Evolutionary conservation across 768 basidiomycete genomes (phyloP).

Genomic region (Trametes cinnabarina): DNA sequence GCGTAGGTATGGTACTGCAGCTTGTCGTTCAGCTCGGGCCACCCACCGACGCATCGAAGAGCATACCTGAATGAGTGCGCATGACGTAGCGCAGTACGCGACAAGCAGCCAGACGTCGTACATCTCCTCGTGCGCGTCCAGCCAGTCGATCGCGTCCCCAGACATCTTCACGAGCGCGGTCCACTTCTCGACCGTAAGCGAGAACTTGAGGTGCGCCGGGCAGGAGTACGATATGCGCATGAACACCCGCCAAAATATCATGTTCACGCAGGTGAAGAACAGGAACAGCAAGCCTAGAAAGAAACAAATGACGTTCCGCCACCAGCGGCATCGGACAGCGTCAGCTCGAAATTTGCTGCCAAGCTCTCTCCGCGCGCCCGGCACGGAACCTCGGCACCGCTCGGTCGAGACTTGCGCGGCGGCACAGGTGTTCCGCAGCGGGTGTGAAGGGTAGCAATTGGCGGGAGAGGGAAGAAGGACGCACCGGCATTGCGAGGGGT

Average conservation of each 20-base stretch:
- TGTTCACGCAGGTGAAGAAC: slow-evolving; percentile 83
- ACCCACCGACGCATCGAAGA: neutral
- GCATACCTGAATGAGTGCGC: slow-evolving; percentile 85
- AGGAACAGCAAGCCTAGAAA: slow-evolving; percentile 81
- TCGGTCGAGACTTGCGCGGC: neutral
- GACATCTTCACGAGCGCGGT: slow-evolving; percentile 67
- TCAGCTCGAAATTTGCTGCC: neutral
- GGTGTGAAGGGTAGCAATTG: neutral
- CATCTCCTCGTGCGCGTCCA: slow-evolving; percentile 72
- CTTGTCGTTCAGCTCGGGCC: neutral
- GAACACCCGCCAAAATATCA: slow-evolving; percentile 98
- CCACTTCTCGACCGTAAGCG: slow-evolving; percentile 80
- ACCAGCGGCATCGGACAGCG: neutral
- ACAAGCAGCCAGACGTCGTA: slow-evolving; percentile 89
- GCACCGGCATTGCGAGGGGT: slow-evolving; percentile 66
- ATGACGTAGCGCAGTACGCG: slow-evolving; percentile 84
- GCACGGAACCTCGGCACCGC: neutral
- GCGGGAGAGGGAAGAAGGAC: slow-evolving; percentile 19
- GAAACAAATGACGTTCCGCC: neutral
- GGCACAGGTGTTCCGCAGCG: neutral
- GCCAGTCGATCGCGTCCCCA: slow-evolving; percentile 85
- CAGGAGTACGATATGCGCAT: slow-evolving; percentile 95
- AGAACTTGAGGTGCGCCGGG: slow-evolving; percentile 86
- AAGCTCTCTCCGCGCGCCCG: neutral
- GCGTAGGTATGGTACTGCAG: slow-evolving; percentile 91